Conservation (phyloP, 176 grass and related monocot genomes). For the Puya raimondii region DNA sequence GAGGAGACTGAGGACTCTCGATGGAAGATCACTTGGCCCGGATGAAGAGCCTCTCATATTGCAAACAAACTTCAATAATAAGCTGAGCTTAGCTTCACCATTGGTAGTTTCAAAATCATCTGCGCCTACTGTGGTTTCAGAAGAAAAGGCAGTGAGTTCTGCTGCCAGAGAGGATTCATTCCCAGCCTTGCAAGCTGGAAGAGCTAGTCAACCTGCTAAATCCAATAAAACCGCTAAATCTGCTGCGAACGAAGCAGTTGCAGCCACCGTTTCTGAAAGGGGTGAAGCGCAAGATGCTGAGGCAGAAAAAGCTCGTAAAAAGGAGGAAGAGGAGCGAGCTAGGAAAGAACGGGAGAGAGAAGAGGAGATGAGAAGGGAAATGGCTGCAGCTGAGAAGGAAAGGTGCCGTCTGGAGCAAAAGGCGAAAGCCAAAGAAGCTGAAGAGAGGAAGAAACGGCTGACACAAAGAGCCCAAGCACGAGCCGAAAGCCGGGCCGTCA, state of each 20-base stretch:
- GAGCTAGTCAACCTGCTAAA: conserved; percentile 30
- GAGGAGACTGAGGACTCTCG: conserved; percentile 57
- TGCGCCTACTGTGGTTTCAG: conserved; percentile 4
- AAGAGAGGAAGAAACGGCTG: conserved; percentile 73
- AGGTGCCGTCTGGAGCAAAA: conserved; percentile 53
- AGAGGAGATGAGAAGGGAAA: conserved; percentile 43
- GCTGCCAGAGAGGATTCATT: conserved; percentile 30
- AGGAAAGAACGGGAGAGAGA: conserved; percentile 44
- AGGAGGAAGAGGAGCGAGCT: conserved; percentile 34
- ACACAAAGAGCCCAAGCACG: conserved; percentile 55
- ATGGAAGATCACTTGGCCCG: conserved; percentile 79
- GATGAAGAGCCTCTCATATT: conserved; percentile 62
- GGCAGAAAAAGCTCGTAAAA: conserved; percentile 24
- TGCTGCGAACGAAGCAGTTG: conserved; percentile 14
- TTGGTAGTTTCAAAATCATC: conserved; percentile 13
- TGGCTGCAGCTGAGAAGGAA: conserved; percentile 54
- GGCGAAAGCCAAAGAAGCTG: conserved; percentile 81
- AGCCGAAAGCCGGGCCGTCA: conserved; percentile 55
- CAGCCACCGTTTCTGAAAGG: conserved; percentile 6
- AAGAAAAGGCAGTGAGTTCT: conserved; percentile 22
- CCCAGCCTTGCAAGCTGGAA: conserved; percentile 27
- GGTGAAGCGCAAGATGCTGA: conserved; percentile 33
- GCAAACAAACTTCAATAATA: conserved; percentile 35
- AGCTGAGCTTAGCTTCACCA: conserved; percentile 27
- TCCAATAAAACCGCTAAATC: conserved; percentile 32